A percentile compares a stretch with the other conserved stretches of the same genome.
These are phyloP conservation scores for Globisporangium megalacanthum DNA, from an alignment of 352 stramenopile species.

Conservation along the genomic window DNA sequence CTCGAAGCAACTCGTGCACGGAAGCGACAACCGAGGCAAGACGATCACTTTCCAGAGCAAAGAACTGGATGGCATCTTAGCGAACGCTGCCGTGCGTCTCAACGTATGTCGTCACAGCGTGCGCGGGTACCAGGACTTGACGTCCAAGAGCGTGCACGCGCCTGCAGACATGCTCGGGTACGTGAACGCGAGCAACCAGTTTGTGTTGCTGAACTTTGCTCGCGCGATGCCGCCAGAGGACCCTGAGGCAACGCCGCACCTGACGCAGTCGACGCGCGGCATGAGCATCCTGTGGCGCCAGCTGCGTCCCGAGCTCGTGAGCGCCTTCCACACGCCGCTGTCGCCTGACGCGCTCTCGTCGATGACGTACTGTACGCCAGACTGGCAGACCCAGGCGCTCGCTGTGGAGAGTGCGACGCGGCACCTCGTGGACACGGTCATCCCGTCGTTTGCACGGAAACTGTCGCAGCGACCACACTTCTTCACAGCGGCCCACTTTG, in stretches of 20 bases:
- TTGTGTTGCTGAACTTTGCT: slow-evolving; percentile 81
- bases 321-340: slow-evolving; percentile 36
- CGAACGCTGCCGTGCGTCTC: slow-evolving; percentile 46
- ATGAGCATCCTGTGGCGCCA: slow-evolving; percentile 92
- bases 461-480: slow-evolving; percentile 57
- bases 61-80: slow-evolving; percentile 66
- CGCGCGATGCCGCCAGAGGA: slow-evolving; percentile 87
- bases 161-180: slow-evolving; percentile 85
- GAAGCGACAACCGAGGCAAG: slow-evolving; percentile 77
- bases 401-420: slow-evolving; percentile 67
- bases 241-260: slow-evolving; percentile 65
- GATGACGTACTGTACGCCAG: slow-evolving; percentile 81
- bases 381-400: slow-evolving; percentile 76
- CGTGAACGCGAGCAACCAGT: slow-evolving; percentile 39
- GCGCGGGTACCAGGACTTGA: slow-evolving; percentile 85
- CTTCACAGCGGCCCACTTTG: slow-evolving; percentile 39
- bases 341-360: slow-evolving; percentile 82
- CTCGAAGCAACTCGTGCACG: slow-evolving; percentile 79
- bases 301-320: slow-evolving; percentile 84
- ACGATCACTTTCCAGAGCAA: slow-evolving; percentile 80
- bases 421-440: slow-evolving; percentile 63
- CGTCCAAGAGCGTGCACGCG: slow-evolving; percentile 68
- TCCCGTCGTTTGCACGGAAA: slow-evolving; percentile 78
- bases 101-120: slow-evolving; percentile 85
- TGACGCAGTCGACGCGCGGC: slow-evolving; percentile 67